Base-by-base conservation (phyloP, 306 rosid genomes). In the Pueraria montana region DNA sequence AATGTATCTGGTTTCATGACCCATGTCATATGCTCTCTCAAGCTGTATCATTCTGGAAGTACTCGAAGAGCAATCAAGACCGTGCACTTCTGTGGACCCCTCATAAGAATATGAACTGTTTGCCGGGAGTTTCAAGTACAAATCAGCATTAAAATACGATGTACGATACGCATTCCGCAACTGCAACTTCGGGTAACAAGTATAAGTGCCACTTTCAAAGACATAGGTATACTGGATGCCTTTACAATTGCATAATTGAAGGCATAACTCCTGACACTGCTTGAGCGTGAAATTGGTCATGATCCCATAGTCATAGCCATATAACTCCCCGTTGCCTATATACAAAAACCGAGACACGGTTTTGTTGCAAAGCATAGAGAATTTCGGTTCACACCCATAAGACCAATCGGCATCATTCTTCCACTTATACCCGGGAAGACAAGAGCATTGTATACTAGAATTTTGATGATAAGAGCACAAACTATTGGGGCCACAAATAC, bases 401-500 rank as follows among this genome's bases (percentile, higher is more conserved):
- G 86, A 45, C 91, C 93, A 90, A 46, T 84, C 87, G 0, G 21
- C 18, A 0, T 13, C 40, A n/a, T 78, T 78, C 62, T 48, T 70
- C 80, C 81, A 64, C 55, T 70, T 74, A 20, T 80, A 87, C 4
- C 93, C 93, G 0, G 87, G 89, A 58, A 88, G 78, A 34, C 90
- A 88, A 21, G 83, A 68, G 40, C 93, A 90, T 24, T 13, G 77
- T 10, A 69, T 18, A 2, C 75, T 78, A 13, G 23, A 52, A n/a
- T 56, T 23, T 24, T 50, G 78, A 69, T 72, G 42, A 38, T 82
- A 86, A 61, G 68, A 59, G 40, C 91, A 88, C 30, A 79, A 11
- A 55, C 90, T 86, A 14, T 88, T 88, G 11, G 81, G 24, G 0
- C 91, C 93, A 71, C 93, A 90, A 66, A 84, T 18, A 11, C 94